Conservation (phyloP, 345 rosid genomes). For the Angophora floribunda region DNA sequence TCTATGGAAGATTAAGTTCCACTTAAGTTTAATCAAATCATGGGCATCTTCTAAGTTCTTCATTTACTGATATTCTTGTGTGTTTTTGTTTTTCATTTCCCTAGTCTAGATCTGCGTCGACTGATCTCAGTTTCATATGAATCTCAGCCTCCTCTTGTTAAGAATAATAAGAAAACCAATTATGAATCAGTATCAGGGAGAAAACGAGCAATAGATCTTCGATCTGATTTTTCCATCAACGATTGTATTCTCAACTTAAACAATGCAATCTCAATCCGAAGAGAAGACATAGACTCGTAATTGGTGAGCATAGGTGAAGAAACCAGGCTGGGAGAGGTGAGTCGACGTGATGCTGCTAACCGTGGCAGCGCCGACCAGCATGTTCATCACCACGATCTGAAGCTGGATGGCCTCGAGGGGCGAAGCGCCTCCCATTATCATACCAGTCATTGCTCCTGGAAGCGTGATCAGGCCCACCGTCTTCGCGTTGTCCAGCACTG, state of each 20-base stretch:
- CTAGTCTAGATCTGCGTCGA: background rate
- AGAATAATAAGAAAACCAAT: background rate
- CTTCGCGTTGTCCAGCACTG: conserved; percentile 79
- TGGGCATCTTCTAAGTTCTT: background rate
- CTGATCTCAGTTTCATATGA: background rate
- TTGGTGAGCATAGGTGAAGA: conserved; percentile 79
- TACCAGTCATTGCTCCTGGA: conserved; percentile 89
- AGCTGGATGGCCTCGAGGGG: conserved; percentile 83
- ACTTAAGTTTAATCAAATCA: background rate
- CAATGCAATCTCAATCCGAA: background rate
- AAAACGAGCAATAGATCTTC: background rate
- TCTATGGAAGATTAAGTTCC: background rate
- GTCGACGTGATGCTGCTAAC: conserved; percentile 75
- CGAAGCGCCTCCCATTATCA: conserved; percentile 95
- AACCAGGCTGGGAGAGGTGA: conserved; percentile 76
- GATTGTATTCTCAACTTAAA: background rate
- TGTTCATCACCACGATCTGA: conserved; percentile 91
- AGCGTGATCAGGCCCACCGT: conserved; percentile 78
- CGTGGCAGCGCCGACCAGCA: conserved; percentile 74
- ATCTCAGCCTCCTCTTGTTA: background rate
- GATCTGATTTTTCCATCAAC: background rate
- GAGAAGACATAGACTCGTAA: background rate
- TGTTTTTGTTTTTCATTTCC: background rate
- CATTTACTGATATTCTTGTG: background rate
- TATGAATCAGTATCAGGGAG: background rate